Evolutionary conservation across 2,329 filamentous ascomycete genomes (phyloP).

Genomic region (Penicillium sp.): DNA sequence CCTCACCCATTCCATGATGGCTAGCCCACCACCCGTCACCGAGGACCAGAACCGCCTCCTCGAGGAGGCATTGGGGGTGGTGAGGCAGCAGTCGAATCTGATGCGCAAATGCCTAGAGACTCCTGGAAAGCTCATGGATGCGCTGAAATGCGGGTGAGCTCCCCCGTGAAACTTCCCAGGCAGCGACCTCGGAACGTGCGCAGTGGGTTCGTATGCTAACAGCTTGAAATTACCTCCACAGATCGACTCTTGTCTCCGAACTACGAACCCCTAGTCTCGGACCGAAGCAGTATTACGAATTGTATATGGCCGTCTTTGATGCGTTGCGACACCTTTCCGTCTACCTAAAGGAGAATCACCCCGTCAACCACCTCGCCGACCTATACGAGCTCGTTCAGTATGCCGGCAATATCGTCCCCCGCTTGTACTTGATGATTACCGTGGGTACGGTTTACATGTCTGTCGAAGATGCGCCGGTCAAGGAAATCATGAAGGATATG

Average conservation of each 20-base stretch:
- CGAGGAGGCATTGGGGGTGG: constrained; percentile 93
- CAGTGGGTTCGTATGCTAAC: constrained; percentile 17
- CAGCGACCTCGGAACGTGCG: constrained; percentile 25
- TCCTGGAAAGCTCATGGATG: constrained; percentile 98
- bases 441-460: constrained; percentile 99
- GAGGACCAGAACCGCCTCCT: constrained; percentile 89
- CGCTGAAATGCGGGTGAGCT: constrained; percentile 95
- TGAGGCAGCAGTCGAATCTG: constrained; percentile 92
- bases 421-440: constrained; percentile 98
- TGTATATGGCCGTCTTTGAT: constrained; percentile 99
- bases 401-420: constrained; percentile 94
- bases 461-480: constrained; percentile 95
- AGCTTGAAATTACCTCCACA: constrained; percentile 41
- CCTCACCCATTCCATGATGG: constrained; percentile 43
- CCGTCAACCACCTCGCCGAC: constrained; percentile 95
- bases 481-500: constrained; percentile 99
- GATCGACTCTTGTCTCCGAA: constrained; percentile 97
- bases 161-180: constrained; percentile 18
- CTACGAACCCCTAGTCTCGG: constrained; percentile 93
- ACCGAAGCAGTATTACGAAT: constrained; percentile 99
- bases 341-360: constrained; percentile 95
- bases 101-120: constrained; percentile 99
- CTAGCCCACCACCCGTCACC: constrained; percentile 58
- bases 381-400: constrained; percentile 97
- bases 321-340: constrained; percentile 93